Conservation (phyloP, 1,284 basidiomycete genomes). For the Apiotrichum akiyoshidainum region DNA sequence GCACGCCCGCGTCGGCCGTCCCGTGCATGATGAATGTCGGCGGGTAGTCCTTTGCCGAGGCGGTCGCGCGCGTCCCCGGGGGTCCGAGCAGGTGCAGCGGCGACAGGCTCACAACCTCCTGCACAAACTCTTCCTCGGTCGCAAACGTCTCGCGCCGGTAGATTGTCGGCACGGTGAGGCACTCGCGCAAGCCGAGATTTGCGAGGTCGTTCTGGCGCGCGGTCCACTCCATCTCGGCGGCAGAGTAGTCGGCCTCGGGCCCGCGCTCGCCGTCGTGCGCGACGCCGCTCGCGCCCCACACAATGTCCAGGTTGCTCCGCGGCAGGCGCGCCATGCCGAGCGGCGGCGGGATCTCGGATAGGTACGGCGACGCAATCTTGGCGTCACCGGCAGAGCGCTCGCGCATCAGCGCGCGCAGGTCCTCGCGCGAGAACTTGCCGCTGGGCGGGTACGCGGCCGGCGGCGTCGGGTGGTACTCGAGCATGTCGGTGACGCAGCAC, state of each 20-base stretch:
- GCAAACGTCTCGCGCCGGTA: constrained; percentile 15
- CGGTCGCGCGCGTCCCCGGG: not conserved
- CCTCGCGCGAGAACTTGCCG: not conserved
- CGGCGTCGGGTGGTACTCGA: constrained; percentile 12
- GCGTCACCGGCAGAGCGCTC: constrained; percentile 20
- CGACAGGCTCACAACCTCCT: not conserved
- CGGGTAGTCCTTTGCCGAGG: constrained; percentile 6
- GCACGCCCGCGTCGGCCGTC: constrained; percentile 21
- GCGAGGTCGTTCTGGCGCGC: constrained; percentile 7
- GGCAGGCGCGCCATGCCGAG: constrained; percentile 2
- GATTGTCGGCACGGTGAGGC: constrained; percentile 7
- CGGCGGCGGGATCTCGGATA: constrained; percentile 1
- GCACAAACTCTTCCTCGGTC: constrained; percentile 12
- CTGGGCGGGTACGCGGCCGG: not conserved
- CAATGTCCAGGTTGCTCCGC: not conserved
- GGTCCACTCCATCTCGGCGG: not conserved
- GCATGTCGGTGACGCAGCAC: constrained; percentile 27
- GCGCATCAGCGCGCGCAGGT: not conserved
- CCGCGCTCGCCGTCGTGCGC: no score
- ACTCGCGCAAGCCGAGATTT: not conserved
- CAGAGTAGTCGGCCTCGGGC: not conserved
- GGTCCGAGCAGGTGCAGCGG: constrained; percentile 1
- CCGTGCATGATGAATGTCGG: constrained; percentile 34
- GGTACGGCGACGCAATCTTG: constrained; percentile 7
- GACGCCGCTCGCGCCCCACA: not conserved